Evolutionary conservation across 352 stramenopile species (phyloP).

Genomic region (Pythium utonaiense): DNA sequence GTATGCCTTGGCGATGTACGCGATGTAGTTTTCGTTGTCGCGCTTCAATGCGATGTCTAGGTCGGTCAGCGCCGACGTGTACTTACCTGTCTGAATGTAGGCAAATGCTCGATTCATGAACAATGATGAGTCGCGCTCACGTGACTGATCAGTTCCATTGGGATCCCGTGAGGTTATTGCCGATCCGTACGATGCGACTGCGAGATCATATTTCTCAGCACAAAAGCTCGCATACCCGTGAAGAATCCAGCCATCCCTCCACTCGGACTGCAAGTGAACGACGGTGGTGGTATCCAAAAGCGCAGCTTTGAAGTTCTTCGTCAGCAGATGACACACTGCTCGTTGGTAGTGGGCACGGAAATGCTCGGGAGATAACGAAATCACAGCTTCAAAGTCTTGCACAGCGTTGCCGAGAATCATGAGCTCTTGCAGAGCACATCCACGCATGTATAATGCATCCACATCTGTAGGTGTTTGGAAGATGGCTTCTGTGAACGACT

Average conservation of each 20-base stretch:
- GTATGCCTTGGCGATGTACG: constrained; percentile 41
- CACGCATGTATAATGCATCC: constrained; percentile 44
- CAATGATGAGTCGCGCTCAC: constrained; percentile 26
- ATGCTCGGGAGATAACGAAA: constrained; percentile 20
- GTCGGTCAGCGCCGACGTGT: constrained; percentile 25
- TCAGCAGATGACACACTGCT: constrained; percentile 36
- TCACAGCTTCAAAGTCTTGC: constrained; percentile 36
- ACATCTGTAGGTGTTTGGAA: constrained; percentile 26
- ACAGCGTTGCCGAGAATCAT: constrained; percentile 37
- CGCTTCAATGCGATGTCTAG: constrained; percentile 39
- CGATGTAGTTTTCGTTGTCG: constrained; percentile 39
- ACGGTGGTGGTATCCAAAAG: constrained; percentile 27
- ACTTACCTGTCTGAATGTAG: constrained; percentile 26
- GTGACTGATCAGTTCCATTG: constrained; percentile 6
- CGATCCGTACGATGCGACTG: constrained; percentile 33
- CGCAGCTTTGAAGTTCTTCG: constrained; percentile 30
- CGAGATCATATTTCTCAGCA: constrained; percentile 24
- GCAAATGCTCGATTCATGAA: constrained; percentile 37
- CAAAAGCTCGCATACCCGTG: constrained; percentile 47
- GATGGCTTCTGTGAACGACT: constrained; percentile 43
- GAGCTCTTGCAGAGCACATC: constrained; percentile 47
- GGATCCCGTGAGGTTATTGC: constrained; percentile 29
- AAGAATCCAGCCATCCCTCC: constrained; percentile 37
- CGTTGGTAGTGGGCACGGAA: constrained; percentile 35
- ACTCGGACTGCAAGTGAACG: constrained; percentile 31